These are phyloP conservation scores for Ceratobasidium sp. DNA, from an alignment of 1,284 basidiomycete genomes.

Conservation along the genomic window DNA sequence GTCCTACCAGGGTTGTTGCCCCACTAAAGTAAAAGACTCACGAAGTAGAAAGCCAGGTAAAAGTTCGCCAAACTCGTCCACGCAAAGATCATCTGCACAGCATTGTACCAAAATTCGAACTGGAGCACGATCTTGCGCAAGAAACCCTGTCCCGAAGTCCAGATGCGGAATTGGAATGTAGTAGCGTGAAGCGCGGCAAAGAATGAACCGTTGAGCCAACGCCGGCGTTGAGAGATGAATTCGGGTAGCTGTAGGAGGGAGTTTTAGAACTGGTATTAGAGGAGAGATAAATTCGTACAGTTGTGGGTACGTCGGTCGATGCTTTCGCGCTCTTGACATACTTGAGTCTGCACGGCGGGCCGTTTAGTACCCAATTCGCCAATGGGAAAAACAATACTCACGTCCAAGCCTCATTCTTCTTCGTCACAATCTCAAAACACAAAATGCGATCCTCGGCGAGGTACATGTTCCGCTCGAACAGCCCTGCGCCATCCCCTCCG, in stretches of 20 bases:
- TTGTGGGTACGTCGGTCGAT: constrained; percentile 86
- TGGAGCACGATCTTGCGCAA: constrained; percentile 85
- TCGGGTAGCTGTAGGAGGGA: constrained; percentile 68
- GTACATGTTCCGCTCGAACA: constrained; percentile 65
- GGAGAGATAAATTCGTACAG: constrained; percentile 56
- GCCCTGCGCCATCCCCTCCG: constrained; percentile 66
- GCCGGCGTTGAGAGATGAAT: constrained; percentile 89
- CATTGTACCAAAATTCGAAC: constrained; percentile 86
- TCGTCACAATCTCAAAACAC: constrained; percentile 98
- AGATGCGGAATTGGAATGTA: constrained; percentile 84
- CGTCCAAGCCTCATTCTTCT: constrained; percentile 85
- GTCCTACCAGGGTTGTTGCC: constrained; percentile 53
- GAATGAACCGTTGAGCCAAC: constrained; percentile 90
- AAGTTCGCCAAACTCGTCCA: constrained; percentile 86
- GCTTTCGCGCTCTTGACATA: constrained; percentile 94
- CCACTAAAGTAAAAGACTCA: constrained; percentile 56
- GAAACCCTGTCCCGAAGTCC: constrained; percentile 90
- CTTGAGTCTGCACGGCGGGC: constrained; percentile 67
- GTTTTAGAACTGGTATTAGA: constrained; percentile 18
- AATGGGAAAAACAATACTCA: constrained; percentile 56
- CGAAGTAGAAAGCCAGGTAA: constrained; percentile 85
- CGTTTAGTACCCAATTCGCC: constrained; percentile 19
- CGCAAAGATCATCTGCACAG: constrained; percentile 72
- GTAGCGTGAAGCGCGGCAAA: constrained; percentile 90
- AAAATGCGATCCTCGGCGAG: constrained; percentile 94